phyloP scores from a whole-genome alignment of 208 protist genomes.

The Sergeia podlipaevii region DNA sequence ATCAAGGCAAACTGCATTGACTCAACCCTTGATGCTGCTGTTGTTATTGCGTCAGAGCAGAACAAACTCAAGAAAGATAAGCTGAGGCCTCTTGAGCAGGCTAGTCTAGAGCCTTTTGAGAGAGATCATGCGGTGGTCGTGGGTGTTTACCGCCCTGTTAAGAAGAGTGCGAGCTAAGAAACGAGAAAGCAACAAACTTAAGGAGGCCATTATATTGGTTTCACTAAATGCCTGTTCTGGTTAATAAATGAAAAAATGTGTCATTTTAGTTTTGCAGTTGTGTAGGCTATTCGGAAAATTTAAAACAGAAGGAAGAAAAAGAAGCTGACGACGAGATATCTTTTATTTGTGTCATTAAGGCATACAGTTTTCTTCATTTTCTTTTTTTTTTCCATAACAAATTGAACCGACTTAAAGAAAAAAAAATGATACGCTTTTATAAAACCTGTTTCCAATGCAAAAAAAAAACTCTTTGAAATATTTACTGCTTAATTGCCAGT shows the following conservation, averaged over 20 bases:
- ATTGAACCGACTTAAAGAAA: conserved; percentile 9
- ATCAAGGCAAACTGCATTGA: conserved; percentile 99
- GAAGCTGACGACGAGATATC: no score
- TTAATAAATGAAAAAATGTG: no score
- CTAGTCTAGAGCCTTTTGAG: conserved; percentile 99
- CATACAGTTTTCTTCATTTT: no score
- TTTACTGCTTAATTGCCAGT: no score
- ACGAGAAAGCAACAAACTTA: conserved; percentile 6
- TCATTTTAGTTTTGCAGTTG: no score
- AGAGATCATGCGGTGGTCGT: conserved; percentile 99
- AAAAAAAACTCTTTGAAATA: conserved; percentile 2
- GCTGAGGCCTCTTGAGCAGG: conserved; percentile 98
- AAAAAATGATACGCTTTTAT: conserved; percentile 3
- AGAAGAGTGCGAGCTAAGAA: conserved; percentile 38
- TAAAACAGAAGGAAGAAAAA: no score
- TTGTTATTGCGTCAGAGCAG: conserved; percentile 98
- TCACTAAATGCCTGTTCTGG: conserved; percentile 5
- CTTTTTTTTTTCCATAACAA: conserved; percentile 19
- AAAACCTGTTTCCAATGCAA: neutral
- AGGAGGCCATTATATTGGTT: conserved; percentile 1
- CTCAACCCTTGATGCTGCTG: conserved; percentile 96
- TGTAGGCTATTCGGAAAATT: no score
- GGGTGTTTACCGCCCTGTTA: conserved; percentile 85
- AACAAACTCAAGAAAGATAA: conserved; percentile 96
- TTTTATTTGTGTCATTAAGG: no score